Evolutionary conservation across 1,284 basidiomycete genomes (phyloP).

Genomic region (Calocybe gambosa): DNA sequence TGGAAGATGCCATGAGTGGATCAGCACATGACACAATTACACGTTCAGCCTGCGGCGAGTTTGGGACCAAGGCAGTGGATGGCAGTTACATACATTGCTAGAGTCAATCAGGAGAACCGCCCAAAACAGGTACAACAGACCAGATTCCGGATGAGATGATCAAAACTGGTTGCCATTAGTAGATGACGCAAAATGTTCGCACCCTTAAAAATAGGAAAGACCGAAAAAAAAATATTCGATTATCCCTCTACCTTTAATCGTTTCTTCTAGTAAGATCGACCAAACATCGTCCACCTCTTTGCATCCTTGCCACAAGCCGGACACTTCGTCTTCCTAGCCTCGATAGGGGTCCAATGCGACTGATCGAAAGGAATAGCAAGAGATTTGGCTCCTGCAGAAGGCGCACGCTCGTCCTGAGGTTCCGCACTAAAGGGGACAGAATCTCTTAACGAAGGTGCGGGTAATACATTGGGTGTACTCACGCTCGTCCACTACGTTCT

Average conservation of each 20-base stretch:
- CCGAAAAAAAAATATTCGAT: background rate
- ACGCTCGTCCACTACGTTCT: slow-evolving; percentile 84
- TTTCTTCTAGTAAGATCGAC: slow-evolving; percentile 61
- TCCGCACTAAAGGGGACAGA: slow-evolving; percentile 48
- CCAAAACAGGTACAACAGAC: slow-evolving; percentile 2
- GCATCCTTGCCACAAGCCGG: slow-evolving; percentile 80
- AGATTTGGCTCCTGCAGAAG: slow-evolving; percentile 97
- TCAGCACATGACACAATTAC: slow-evolving; percentile 17
- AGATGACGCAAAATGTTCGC: slow-evolving; percentile 6
- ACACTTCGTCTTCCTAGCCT: slow-evolving; percentile 79
- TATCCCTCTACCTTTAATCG: slow-evolving; percentile 2
- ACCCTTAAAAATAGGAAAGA: slow-evolving; percentile 1
- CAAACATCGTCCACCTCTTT: slow-evolving; percentile 91
- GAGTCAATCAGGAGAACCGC: slow-evolving; percentile 11
- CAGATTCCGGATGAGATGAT: slow-evolving; percentile 9
- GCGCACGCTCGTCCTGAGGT: slow-evolving; percentile 89
- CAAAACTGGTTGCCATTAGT: slow-evolving; percentile 11
- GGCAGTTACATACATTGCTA: slow-evolving; percentile 9
- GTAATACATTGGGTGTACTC: slow-evolving; percentile 32
- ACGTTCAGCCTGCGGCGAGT: slow-evolving; percentile 8
- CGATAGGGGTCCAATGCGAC: slow-evolving; percentile 70
- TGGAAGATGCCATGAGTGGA: slow-evolving; percentile 14
- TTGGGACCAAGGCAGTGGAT: slow-evolving; percentile 8
- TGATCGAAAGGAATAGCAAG: slow-evolving; percentile 98
- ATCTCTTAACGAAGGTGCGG: slow-evolving; percentile 4